Evolutionary conservation across 1,284 basidiomycete species (phyloP).

Genomic region (Ustilago lituana): DNA sequence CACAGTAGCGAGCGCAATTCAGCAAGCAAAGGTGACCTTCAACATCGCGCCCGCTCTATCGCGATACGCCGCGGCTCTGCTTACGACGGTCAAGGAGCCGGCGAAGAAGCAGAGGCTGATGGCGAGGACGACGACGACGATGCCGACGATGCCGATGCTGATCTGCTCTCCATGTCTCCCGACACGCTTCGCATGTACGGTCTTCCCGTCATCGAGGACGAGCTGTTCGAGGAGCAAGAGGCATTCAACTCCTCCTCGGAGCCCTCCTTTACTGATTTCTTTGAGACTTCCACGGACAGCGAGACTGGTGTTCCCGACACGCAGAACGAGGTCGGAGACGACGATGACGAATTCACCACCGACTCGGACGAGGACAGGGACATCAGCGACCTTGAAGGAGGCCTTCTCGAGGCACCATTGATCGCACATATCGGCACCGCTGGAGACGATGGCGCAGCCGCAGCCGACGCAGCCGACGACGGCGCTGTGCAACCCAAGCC

Average conservation of each 20-base stretch:
- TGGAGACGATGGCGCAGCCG: slow-evolving; percentile 13
- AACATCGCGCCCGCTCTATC: slow-evolving; percentile 37
- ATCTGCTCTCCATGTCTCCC: slow-evolving; percentile 54
- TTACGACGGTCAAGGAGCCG: slow-evolving; percentile 6
- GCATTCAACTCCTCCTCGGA: slow-evolving; percentile 64
- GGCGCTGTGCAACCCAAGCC: slow-evolving; percentile 21
- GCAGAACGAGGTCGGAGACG: slow-evolving; percentile 49
- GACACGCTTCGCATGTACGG: slow-evolving; percentile 56
- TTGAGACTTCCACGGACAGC: slow-evolving; percentile 57
- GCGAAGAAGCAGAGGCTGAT: slow-evolving; percentile 37
- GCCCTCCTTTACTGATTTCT: slow-evolving; percentile 66
- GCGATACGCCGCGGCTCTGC: slow-evolving; percentile 22
- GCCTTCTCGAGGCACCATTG: slow-evolving; percentile 53
- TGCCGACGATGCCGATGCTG: slow-evolving; percentile 29
- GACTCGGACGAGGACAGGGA: slow-evolving; percentile 54
- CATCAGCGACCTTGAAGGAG: slow-evolving; percentile 61
- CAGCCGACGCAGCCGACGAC: slow-evolving; percentile 14
- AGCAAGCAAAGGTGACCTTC: slow-evolving; percentile 36
- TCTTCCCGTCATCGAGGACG: slow-evolving; percentile 53
- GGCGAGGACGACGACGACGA: slow-evolving; percentile 41
- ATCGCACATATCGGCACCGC: slow-evolving; percentile 58
- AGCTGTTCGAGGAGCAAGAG: slow-evolving; percentile 63
- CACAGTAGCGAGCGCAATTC: slow-evolving; percentile 32
- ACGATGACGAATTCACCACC: slow-evolving; percentile 53
- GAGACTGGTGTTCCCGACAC: slow-evolving; percentile 25